Conservation (phyloP, 805 yeast species). For the Starmerella etchellsii region DNA sequence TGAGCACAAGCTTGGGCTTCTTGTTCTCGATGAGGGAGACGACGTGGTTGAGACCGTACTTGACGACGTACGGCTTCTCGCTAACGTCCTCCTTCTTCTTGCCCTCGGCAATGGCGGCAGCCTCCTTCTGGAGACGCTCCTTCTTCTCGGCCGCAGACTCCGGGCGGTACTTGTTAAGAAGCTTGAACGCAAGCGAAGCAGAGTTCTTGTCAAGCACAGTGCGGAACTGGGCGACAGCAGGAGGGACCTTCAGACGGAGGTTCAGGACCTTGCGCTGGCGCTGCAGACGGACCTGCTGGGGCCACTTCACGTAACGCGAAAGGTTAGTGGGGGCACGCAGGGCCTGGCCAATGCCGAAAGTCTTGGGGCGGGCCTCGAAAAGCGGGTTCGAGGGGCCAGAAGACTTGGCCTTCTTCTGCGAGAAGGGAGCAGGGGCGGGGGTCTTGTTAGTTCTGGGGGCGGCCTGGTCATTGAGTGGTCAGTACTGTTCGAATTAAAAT, state of each 20-base stretch:
- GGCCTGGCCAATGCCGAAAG: constrained; percentile 93
- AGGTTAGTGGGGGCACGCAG: constrained; percentile 92
- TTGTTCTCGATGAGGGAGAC: constrained; percentile 94
- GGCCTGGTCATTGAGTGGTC: constrained; percentile 26
- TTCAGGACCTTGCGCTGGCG: constrained; percentile 96
- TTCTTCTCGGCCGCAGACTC: constrained; percentile 96
- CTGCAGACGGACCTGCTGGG: constrained; percentile 94
- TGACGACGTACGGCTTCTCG: constrained; percentile 91
- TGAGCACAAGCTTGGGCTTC: constrained; percentile 93
- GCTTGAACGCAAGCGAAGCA: constrained; percentile 92
- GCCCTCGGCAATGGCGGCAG: constrained; percentile 98
- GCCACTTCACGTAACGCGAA: constrained; percentile 97
- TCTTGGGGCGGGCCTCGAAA: constrained; percentile 78
- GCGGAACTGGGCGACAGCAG: constrained; percentile 94
- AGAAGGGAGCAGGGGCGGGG: constrained; percentile 62
- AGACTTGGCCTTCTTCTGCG: constrained; percentile 37
- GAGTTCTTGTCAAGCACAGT: constrained; percentile 96
- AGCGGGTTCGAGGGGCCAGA: constrained; percentile 47
- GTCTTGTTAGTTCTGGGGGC: constrained; percentile 82
- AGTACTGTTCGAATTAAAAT: constrained; percentile 17
- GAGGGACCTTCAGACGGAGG: constrained; percentile 97
- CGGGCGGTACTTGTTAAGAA: constrained; percentile 98
- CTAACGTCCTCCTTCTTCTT: constrained; percentile 94
- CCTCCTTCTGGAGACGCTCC: constrained; percentile 95
- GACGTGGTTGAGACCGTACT: constrained; percentile 99